Conservation (phyloP, 768 basidiomycete species). For the Suillus subalutaceus region DNA sequence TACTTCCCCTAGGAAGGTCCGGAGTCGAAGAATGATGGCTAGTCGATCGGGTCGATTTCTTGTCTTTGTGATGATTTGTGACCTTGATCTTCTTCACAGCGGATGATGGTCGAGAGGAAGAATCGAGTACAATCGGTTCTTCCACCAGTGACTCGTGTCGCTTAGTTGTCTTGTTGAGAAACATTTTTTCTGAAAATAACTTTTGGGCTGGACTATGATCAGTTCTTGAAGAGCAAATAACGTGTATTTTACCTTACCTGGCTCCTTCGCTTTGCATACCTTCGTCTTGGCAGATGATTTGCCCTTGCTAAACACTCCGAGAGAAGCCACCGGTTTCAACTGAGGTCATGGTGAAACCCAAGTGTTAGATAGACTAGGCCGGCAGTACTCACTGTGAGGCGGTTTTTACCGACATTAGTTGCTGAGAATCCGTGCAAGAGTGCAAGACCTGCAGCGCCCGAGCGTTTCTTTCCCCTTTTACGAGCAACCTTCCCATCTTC, state of each 20-base stretch:
- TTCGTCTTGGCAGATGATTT: slow-evolving; percentile 36
- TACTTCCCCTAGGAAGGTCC: slow-evolving; percentile 8
- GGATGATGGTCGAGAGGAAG: slow-evolving; percentile 16
- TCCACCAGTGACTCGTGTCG: slow-evolving; percentile 8
- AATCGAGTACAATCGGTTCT: too few relatives aligned
- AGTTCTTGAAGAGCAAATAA: background rate
- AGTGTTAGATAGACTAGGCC: background rate
- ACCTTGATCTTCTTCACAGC: slow-evolving; percentile 12
- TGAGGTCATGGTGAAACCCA: slow-evolving; percentile 12
- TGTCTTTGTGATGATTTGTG: slow-evolving; percentile 10
- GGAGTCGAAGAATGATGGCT: background rate
- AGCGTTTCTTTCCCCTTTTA: slow-evolving; percentile 26
- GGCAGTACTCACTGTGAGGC: slow-evolving; percentile 35
- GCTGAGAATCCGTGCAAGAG: slow-evolving; percentile 42
- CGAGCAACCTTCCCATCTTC: slow-evolving; percentile 17
- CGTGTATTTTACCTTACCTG: slow-evolving; percentile 17
- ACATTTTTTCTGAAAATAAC: slow-evolving; percentile 51
- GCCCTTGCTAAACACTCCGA: slow-evolving; percentile 42
- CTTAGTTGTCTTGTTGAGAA: slow-evolving; percentile 39
- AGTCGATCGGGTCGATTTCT: background rate
- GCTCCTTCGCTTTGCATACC: slow-evolving; percentile 14
- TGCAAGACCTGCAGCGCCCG: slow-evolving; percentile 31
- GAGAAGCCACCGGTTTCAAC: slow-evolving; percentile 31
- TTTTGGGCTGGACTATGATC: slow-evolving; percentile 15
- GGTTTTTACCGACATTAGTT: slow-evolving; percentile 38